Evolutionary conservation across 176 grass and related monocot genomes (phyloP).

Genomic region (Carex kokanica): DNA sequence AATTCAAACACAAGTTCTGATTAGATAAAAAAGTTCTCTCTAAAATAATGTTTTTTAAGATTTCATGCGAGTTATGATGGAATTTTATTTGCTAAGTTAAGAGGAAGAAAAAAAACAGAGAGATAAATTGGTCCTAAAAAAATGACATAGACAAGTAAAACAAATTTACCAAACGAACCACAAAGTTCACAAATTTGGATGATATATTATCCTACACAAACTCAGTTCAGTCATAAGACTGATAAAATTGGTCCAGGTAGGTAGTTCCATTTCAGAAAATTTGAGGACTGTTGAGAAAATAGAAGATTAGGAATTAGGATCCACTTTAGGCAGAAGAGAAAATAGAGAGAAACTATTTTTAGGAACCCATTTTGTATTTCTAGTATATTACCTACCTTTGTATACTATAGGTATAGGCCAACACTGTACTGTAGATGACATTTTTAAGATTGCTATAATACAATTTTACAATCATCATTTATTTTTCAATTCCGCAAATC

Average conservation of each 20-base stretch:
- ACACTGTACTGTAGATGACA: too few relatives aligned
- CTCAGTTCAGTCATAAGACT: not conserved
- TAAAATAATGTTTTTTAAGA: not conserved
- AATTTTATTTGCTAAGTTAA: not conserved
- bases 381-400: too few relatives aligned
- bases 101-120: not conserved
- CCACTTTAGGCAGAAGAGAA: too few relatives aligned
- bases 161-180: not conserved
- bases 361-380: too few relatives aligned
- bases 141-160: not conserved
- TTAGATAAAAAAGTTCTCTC: not conserved
- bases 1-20: slow-evolving; percentile 3
- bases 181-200: not conserved
- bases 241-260: not conserved
- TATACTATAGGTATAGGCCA: too few relatives aligned
- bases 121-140: not conserved
- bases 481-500: too few relatives aligned
- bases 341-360: too few relatives aligned
- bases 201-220: not conserved
- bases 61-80: not conserved
- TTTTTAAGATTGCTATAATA: too few relatives aligned
- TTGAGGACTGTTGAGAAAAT: not conserved
- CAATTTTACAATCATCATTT: too few relatives aligned
- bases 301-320: too few relatives aligned
- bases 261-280: not conserved